These are phyloP conservation scores for Meyerozyma smithsonii DNA, from an alignment of 1,139 yeast genomes.

Conservation along the genomic window DNA sequence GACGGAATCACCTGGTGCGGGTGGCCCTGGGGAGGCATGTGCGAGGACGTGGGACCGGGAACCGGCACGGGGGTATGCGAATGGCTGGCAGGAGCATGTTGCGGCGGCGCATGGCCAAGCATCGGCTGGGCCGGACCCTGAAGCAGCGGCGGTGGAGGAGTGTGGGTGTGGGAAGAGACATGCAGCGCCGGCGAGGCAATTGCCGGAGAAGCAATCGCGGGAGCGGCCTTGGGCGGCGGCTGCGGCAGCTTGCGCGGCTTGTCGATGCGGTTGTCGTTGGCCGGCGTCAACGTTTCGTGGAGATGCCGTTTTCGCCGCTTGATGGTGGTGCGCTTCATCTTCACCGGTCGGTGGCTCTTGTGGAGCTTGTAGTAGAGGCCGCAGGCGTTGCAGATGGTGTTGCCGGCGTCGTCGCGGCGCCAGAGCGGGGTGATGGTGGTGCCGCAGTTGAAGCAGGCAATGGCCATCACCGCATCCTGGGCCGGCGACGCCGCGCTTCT, in stretches of 20 bases:
- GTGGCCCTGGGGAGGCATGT: conserved; percentile 5
- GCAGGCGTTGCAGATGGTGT: conserved; percentile 85
- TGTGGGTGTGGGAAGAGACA: too few species aligned
- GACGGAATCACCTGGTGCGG: conserved; percentile 4
- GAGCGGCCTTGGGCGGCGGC: conserved; percentile 4
- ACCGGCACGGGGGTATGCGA: conserved; percentile 2
- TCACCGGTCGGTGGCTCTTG: conserved; percentile 73
- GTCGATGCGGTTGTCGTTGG: conserved; percentile 8
- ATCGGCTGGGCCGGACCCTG: too few species aligned
- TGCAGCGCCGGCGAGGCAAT: too few species aligned
- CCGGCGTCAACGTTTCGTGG: conserved; percentile 4
- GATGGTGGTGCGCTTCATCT: conserved; percentile 67
- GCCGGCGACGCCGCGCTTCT: conserved; percentile 6
- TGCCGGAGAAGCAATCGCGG: too few species aligned
- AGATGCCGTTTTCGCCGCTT: conserved; percentile 63
- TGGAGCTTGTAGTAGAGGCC: conserved; percentile 77
- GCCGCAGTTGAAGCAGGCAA: conserved; percentile 78
- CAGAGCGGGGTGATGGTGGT: conserved; percentile 84
- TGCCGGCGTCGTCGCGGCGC: conserved; percentile 79
- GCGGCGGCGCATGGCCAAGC: too few species aligned
- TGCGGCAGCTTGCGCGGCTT: conserved; percentile 4
- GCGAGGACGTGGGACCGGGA: conserved; percentile 6
- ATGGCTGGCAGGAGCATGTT: too few species aligned
- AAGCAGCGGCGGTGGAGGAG: too few species aligned
- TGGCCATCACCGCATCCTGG: conserved; percentile 45